phyloP scores from a whole-genome alignment of 805 yeast species.

The Kluyveromyces siamensis region DNA sequence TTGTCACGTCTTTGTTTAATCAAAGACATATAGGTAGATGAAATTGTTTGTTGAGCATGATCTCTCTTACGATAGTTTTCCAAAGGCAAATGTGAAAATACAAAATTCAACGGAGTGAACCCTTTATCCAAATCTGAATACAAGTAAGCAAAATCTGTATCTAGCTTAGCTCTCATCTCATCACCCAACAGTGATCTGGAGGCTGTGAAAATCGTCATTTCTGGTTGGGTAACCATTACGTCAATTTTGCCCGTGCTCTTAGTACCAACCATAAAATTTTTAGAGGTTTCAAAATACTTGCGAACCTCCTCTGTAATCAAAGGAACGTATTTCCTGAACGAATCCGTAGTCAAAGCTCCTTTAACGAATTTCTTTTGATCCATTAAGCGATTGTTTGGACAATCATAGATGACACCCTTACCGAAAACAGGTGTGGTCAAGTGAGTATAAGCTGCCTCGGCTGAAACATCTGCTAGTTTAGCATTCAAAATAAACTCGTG shows the following conservation, averaged over 20 bases:
- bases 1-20: slow-evolving; percentile 64
- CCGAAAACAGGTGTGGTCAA: slow-evolving; percentile 99
- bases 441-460: slow-evolving; percentile 93
- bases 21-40: slow-evolving; percentile 70
- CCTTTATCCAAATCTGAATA: slow-evolving; percentile 94
- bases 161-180: slow-evolving; percentile 78
- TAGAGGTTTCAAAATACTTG: slow-evolving; percentile 50
- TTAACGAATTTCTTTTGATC: slow-evolving; percentile 97
- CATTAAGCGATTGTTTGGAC: slow-evolving; percentile 90
- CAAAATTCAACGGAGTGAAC: slow-evolving; percentile 91
- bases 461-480: slow-evolving; percentile 79
- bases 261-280: slow-evolving; percentile 36
- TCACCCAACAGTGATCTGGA: slow-evolving; percentile 86
- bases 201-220: slow-evolving; percentile 93
- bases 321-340: slow-evolving; percentile 83
- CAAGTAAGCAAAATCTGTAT: slow-evolving; percentile 72
- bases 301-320: slow-evolving; percentile 69
- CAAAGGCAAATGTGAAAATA: slow-evolving; percentile 87
- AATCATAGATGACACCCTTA: slow-evolving; percentile 93
- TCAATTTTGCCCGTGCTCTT: slow-evolving; percentile 43
- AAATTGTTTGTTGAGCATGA: slow-evolving; percentile 73
- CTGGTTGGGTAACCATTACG: slow-evolving; percentile 83
- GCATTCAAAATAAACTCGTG: slow-evolving; percentile 94
- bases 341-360: slow-evolving; percentile 74
- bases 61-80: slow-evolving; percentile 82